Base-by-base conservation (phyloP, 176 grass and related monocot genomes). In the Lolium perenne region DNA sequence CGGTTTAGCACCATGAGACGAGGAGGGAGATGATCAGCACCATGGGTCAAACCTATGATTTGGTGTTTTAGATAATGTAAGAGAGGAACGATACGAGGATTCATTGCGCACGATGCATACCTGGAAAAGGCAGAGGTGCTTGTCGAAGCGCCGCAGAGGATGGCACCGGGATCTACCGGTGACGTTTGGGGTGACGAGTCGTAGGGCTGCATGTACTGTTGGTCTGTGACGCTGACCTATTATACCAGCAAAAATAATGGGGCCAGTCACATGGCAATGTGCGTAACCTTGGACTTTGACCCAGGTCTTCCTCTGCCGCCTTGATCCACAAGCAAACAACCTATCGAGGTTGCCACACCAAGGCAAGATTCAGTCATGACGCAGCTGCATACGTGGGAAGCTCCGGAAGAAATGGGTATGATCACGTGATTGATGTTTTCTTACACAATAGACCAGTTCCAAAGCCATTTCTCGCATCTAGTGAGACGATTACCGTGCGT, bases 171-270 rank as follows among this genome's bases (percentile, higher is more conserved):
- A 38, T 38, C 18, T 48, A 18, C 0, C 1, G n/a, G 38, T 95
- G 93, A 95, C 93, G 93, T 91, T 79, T 71, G 69, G 83, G 59
- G 86, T 95, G 91, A 95, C 93, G 88, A 81, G 85, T 69, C 59
- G 23, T 16, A 45, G 84, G 38, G 21, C 6, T 14, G 20, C 8
- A 3, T 10, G 4, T 41, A 70, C 10, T 26, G 60, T 41, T 4
- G 6, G 40, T 41, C 40, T 41, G 40, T 25, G 22, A 6, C 53
- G 4, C 13, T 1, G 87, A 38, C 21, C 21, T 21, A 4, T 77
- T 50, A 10, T 41, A 57, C 0, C 23, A 7, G 47, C 21, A 8
- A 18, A 17, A 2, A 17, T 29, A 53, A 54, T 5, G 13, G 73
- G 13, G 18, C 57, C 40, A 0, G n/a, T 6, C 50, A 82, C 65